Percentiles rank a stretch among this genome's conserved stretches.
phyloP scores from a whole-genome alignment of 2,329 filamentous ascomycete species.

The Xylariaceae sp. region DNA sequence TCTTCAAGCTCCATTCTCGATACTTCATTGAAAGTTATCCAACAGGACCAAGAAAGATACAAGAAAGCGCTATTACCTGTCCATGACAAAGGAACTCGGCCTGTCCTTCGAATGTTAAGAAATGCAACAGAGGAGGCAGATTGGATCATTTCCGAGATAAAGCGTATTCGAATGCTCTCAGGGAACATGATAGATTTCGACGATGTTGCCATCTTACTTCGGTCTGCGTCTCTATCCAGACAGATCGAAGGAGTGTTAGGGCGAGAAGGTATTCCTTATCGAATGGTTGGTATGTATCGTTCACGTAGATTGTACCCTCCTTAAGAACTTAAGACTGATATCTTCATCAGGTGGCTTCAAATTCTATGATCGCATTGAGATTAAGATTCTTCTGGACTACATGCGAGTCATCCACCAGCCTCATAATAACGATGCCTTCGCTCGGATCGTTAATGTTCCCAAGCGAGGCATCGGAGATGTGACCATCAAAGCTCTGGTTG shows the following conservation, averaged over 20 bases:
- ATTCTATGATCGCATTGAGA: constrained; percentile 89
- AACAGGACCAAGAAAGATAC: constrained; percentile 81
- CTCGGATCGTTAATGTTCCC: constrained; percentile 81
- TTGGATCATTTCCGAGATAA: constrained; percentile 86
- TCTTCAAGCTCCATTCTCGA: constrained; percentile 83
- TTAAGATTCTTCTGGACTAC: constrained; percentile 86
- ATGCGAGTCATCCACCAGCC: constrained; percentile 81
- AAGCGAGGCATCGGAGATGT: constrained; percentile 76
- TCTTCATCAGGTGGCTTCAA: constrained; percentile 59
- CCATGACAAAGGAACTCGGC: constrained; percentile 74
- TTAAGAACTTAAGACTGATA: constrained; percentile 11
- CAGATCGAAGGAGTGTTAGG: constrained; percentile 82
- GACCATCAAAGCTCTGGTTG: constrained; percentile 70
- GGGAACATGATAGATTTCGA: constrained; percentile 69
- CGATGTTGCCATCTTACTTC: constrained; percentile 84
- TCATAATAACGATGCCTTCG: constrained; percentile 81
- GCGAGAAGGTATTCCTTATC: constrained; percentile 79
- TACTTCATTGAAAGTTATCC: constrained; percentile 79
- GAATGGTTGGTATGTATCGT: constrained; percentile 69
- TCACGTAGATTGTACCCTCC: neutral
- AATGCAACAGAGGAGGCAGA: constrained; percentile 71
- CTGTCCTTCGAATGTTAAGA: constrained; percentile 74
- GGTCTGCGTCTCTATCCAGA: constrained; percentile 77
- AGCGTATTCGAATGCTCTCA: constrained; percentile 66
- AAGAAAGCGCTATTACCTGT: constrained; percentile 77